Conservation (phyloP, 2,329 filamentous ascomycete species). For the Rhynchosporium agropyri region DNA sequence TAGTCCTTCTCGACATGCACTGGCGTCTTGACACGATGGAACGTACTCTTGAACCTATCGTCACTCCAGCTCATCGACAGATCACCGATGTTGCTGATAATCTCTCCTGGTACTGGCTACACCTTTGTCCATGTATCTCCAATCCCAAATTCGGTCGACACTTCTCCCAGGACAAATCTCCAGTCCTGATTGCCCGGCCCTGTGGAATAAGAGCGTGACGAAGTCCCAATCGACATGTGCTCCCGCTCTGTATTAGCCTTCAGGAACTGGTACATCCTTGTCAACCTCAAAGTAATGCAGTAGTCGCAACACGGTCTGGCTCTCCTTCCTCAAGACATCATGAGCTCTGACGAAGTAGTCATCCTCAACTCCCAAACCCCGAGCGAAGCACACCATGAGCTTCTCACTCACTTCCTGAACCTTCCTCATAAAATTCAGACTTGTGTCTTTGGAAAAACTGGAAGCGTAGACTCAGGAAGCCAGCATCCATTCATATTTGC, state of each 20-base stretch:
- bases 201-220: slow-evolving; percentile 64
- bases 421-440: slow-evolving; percentile 40
- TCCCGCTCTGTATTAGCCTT: slow-evolving; percentile 61
- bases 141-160: slow-evolving; percentile 58
- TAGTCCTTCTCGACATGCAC: slow-evolving; percentile 55
- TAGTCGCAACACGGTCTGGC: slow-evolving; percentile 57
- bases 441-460: slow-evolving; percentile 53
- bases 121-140: slow-evolving; percentile 66
- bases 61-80: slow-evolving; percentile 69
- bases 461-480: slow-evolving; percentile 43
- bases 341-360: slow-evolving; percentile 57
- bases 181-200: slow-evolving; percentile 60
- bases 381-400: slow-evolving; percentile 58
- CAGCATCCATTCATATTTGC: slow-evolving; percentile 40
- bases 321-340: slow-evolving; percentile 50
- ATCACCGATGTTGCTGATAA: slow-evolving; percentile 69
- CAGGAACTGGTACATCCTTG: slow-evolving; percentile 41
- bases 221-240: slow-evolving; percentile 67
- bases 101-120: slow-evolving; percentile 54
- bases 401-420: slow-evolving; percentile 52
- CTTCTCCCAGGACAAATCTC: slow-evolving; percentile 68
- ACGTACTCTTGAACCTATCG: slow-evolving; percentile 67
- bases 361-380: slow-evolving; percentile 55
- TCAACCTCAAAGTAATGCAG: slow-evolving; percentile 59
- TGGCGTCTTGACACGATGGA: slow-evolving; percentile 65